Conservation (phyloP, 495 filamentous ascomycete species). For the Acidiella bohemica region DNA sequence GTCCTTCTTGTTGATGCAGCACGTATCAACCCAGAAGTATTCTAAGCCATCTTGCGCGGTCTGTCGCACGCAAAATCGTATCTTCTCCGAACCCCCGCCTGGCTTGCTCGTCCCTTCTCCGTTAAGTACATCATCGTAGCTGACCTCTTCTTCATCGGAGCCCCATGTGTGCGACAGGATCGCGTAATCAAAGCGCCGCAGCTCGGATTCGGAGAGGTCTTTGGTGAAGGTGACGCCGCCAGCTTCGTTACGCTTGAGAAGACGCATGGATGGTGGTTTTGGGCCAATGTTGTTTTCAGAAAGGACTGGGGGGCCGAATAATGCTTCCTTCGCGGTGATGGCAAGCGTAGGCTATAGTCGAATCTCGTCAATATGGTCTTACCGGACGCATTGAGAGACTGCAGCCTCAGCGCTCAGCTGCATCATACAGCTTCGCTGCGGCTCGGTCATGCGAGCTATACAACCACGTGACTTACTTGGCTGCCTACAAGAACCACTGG, state of each 20-base stretch:
- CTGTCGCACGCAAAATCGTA: conserved; percentile 11
- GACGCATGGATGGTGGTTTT: conserved; percentile 3
- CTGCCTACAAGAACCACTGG: too few relatives aligned
- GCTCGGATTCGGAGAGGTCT: conserved; percentile 4
- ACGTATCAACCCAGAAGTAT: conserved; percentile 26
- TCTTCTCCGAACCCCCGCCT: conserved; percentile 11
- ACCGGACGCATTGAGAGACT: too few relatives aligned
- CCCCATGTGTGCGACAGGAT: conserved; percentile 19
- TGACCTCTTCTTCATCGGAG: conserved; percentile 6
- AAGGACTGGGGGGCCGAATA: neutral
- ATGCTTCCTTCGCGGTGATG: neutral
- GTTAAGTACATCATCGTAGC: conserved; percentile 2
- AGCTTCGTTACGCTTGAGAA: conserved; percentile 2
- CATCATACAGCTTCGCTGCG: too few relatives aligned
- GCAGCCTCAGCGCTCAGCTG: too few relatives aligned
- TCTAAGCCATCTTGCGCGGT: conserved; percentile 5
- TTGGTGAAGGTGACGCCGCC: conserved; percentile 10
- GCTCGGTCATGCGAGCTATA: too few relatives aligned
- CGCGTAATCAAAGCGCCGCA: conserved; percentile 7
- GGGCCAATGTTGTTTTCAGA: neutral
- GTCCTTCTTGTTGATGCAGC: conserved; percentile 14
- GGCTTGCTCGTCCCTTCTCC: conserved; percentile 4
- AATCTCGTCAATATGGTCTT: too few relatives aligned
- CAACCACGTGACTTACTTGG: too few relatives aligned
- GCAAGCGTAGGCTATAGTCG: too few relatives aligned